phyloP scores from a whole-genome alignment of 2,329 filamentous ascomycete species.

The Aspergillus pseudoterreus region DNA sequence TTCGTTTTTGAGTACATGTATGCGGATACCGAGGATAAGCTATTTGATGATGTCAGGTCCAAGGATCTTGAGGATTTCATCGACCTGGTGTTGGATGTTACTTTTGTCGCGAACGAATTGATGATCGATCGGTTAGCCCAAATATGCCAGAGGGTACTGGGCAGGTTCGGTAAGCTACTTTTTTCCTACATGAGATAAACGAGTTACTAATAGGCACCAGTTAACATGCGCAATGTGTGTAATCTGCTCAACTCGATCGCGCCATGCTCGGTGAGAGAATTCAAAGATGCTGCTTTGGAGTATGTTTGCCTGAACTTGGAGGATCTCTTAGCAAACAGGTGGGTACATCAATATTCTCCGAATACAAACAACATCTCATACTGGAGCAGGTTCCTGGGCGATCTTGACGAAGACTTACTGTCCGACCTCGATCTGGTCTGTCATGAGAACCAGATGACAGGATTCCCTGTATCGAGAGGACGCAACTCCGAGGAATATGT shows the following conservation, averaged over 20 bases:
- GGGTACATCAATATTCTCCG: constrained; percentile 15
- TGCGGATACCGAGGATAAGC: constrained; percentile 70
- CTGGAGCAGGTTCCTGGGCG: constrained; percentile 62
- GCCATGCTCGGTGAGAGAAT: constrained; percentile 75
- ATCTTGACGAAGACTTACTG: constrained; percentile 80
- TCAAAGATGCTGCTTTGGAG: constrained; percentile 83
- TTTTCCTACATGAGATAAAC: neutral
- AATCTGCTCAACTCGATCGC: constrained; percentile 81
- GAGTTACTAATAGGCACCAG: constrained; percentile 36
- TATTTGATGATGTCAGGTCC: constrained; percentile 74
- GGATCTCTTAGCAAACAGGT: constrained; percentile 83
- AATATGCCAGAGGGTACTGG: constrained; percentile 80
- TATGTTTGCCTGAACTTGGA: constrained; percentile 92
- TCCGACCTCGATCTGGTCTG: constrained; percentile 76
- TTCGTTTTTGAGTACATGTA: constrained; percentile 81
- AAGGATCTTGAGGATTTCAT: constrained; percentile 76
- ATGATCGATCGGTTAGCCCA: constrained; percentile 91
- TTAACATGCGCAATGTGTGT: constrained; percentile 81
- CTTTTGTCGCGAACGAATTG: constrained; percentile 85
- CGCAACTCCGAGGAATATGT: constrained; percentile 61
- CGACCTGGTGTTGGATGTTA: constrained; percentile 85
- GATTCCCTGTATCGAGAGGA: constrained; percentile 72
- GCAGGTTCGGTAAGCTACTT: constrained; percentile 62
- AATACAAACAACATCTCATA: too few species aligned
- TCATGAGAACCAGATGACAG: constrained; percentile 74